Base-by-base conservation (phyloP, 2,329 filamentous ascomycete species). In the Alternaria solani region DNA sequence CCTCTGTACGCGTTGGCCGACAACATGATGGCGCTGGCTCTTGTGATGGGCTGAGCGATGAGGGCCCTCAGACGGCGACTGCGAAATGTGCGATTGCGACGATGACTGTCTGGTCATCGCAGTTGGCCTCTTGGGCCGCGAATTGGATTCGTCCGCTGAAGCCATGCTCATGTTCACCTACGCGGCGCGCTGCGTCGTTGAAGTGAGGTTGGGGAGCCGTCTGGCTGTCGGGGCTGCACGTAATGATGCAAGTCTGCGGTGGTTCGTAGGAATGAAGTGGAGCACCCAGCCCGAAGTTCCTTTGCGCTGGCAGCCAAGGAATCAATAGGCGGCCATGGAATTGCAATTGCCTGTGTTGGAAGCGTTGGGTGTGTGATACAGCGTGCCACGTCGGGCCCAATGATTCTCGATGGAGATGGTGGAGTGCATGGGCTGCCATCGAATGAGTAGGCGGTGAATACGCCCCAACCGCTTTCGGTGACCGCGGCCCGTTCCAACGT, bases 1-100 rank as follows among this genome's bases (percentile, higher is more conserved):
- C 57, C 79, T 66, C 64, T 74, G 75, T 61, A 80, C 69, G 70
- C 79, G 78, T 57, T 75, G 71, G 69, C 77, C 78, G 42, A 80
- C 79, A 63, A 80, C 76, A 71, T 80, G 78, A 66, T 77, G 73
- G 66, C 76, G 76, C 67, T 71, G 72, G 51, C 68, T 69, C 61
- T 80, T 79, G 60, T 72, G 72, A 58, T 70, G 66, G 9, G 65
- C 62, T 53, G 71, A 57, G 59, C 68, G 65, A 48, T 67, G 67
- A 59, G 68, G 65, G 51, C 64, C 59, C 56, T 79, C 77, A 52
- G 74, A 75, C 18, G 77, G 76, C 57, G 78, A 79, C 63, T 79
- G 78, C 59, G 77, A 78, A 3, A 76, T 62, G 61, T 78, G 70
- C 66, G 70, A 72, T 56, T 78, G 71, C 58, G 77, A 76, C 8